Percentiles rank a stretch among this genome's conserved stretches.
phyloP scores from a whole-genome alignment of 1,284 basidiomycete genomes.

The Tilletia setariae region DNA sequence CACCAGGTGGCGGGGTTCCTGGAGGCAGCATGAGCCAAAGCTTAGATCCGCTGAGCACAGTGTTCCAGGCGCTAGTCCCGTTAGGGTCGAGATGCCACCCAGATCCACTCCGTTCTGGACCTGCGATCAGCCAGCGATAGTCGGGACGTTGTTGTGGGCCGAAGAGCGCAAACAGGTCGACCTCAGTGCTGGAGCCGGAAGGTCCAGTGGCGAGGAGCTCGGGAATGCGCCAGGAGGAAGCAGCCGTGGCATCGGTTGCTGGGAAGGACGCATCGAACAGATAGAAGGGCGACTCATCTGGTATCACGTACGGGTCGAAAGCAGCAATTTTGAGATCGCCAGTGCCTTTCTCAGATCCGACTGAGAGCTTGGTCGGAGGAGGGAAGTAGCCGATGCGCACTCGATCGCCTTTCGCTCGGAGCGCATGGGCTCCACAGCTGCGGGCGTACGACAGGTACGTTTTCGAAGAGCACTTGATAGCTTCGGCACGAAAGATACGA shows the following conservation, averaged over 20 bases:
- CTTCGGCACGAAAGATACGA: slow-evolving; percentile 46
- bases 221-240: slow-evolving; percentile 38
- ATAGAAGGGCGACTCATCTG: slow-evolving; percentile 50
- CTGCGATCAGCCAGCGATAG: slow-evolving; percentile 49
- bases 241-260: slow-evolving; percentile 29
- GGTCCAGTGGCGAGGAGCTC: slow-evolving; percentile 19
- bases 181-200: background rate
- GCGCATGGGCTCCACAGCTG: slow-evolving; percentile 19
- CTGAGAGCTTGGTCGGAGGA: background rate
- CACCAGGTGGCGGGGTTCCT: slow-evolving; percentile 55
- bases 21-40: slow-evolving; percentile 58
- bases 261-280: slow-evolving; percentile 46
- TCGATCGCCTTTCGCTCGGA: slow-evolving; percentile 5
- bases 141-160: slow-evolving; percentile 37
- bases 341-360: background rate
- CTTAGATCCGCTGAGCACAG: slow-evolving; percentile 55
- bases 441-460: slow-evolving; percentile 43
- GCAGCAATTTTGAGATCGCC: slow-evolving; percentile 21
- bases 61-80: slow-evolving; percentile 57
- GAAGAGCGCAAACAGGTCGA: slow-evolving; percentile 45
- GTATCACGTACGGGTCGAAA: slow-evolving; percentile 36
- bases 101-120: slow-evolving; percentile 40
- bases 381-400: slow-evolving; percentile 8
- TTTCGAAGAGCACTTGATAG: slow-evolving; percentile 29
- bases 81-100: slow-evolving; percentile 56